Evolutionary conservation across 305 asterid genomes (phyloP).

Genomic region (Plantago lanceolata): DNA sequence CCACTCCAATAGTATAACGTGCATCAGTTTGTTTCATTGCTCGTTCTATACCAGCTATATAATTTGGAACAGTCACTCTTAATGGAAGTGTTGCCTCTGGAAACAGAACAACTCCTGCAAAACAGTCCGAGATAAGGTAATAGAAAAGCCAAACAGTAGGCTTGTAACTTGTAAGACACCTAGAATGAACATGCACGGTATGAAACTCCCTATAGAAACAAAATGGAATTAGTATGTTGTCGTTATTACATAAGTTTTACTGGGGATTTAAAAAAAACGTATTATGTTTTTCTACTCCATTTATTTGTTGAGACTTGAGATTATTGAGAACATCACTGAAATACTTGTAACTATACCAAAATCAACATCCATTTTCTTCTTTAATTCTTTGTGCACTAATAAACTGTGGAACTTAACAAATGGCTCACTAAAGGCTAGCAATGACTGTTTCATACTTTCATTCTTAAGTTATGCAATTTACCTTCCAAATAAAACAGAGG

Average conservation of each 20-base stretch:
- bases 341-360: too few relatives aligned
- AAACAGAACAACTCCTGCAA: conserved; percentile 69
- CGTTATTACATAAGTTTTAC: too few relatives aligned
- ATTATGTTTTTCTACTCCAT: too few relatives aligned
- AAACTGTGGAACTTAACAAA: neutral
- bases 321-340: too few relatives aligned
- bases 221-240: neutral
- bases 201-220: neutral
- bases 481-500: conserved; percentile 82
- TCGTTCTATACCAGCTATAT: conserved; percentile 73
- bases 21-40: conserved; percentile 73
- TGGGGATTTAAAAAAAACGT: too few relatives aligned
- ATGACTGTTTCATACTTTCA: conserved; percentile 6
- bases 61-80: conserved; percentile 65
- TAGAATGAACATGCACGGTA: conserved; percentile 5
- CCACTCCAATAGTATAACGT: conserved; percentile 83
- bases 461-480: conserved; percentile 25
- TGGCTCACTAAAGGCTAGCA: neutral
- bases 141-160: conserved; percentile 17
- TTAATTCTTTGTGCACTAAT: neutral
- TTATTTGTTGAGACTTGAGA: too few relatives aligned
- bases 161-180: conserved; percentile 1
- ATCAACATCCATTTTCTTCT: too few relatives aligned
- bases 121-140: conserved; percentile 19
- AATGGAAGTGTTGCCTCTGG: conserved; percentile 95